Percentiles rank a stretch among this genome's conserved stretches.
phyloP scores from a whole-genome alignment of 2,329 filamentous ascomycete genomes.

The Botrytis fragariae region DNA sequence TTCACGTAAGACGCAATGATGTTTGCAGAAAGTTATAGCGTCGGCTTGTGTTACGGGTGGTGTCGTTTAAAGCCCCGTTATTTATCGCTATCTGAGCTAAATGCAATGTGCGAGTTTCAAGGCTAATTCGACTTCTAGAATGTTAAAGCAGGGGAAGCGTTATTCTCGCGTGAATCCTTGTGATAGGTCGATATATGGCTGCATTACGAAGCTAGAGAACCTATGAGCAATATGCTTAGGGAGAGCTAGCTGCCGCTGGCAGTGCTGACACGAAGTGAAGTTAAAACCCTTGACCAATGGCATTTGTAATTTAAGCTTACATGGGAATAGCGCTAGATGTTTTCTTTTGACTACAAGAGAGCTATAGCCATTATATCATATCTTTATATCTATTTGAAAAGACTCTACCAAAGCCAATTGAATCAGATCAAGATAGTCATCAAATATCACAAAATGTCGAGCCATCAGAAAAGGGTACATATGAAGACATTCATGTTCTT shows the following conservation, averaged over 20 bases:
- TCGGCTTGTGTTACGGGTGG: not conserved
- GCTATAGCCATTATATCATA: not conserved
- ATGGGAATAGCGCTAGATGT: not conserved
- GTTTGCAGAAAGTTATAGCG: not conserved
- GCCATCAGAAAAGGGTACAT: not conserved
- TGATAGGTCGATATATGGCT: not conserved
- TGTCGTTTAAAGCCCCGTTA: not conserved
- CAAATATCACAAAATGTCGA: not conserved
- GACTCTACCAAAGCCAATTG: not conserved
- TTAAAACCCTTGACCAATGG: not conserved
- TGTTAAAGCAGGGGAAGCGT: not conserved
- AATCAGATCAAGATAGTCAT: not conserved
- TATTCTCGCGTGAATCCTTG: not conserved
- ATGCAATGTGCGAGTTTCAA: not conserved
- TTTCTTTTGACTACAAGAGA: not conserved
- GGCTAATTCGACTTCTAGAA: not conserved
- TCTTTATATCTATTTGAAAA: not conserved
- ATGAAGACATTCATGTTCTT: not conserved
- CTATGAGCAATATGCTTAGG: not conserved
- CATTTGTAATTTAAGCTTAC: not conserved
- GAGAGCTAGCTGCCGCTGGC: not conserved
- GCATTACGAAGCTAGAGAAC: not conserved
- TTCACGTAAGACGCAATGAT: not conserved
- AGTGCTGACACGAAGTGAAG: not conserved
- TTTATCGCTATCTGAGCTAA: not conserved